Conservation (phyloP, 208 protist genomes). For the Leishmania tropica region DNA sequence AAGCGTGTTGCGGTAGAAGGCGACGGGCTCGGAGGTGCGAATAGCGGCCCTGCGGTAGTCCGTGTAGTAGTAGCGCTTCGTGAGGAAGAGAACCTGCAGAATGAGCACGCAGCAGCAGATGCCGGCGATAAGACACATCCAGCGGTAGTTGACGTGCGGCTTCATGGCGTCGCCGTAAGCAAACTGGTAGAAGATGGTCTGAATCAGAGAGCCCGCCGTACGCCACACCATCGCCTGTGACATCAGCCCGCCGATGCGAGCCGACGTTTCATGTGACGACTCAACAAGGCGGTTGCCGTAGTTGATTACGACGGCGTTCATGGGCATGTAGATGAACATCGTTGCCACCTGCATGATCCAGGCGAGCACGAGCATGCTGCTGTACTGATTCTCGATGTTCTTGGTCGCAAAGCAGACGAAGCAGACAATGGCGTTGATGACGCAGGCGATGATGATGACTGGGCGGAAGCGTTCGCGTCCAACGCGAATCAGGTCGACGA, state of each 20-base stretch:
- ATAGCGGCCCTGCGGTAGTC: slow-evolving; percentile 14
- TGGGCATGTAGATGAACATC: slow-evolving; percentile 51
- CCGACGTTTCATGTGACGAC: slow-evolving; percentile 25
- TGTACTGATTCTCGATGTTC: slow-evolving; percentile 3
- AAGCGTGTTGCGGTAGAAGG: slow-evolving; percentile 12
- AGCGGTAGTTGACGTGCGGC: slow-evolving; percentile 23
- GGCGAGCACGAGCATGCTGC: slow-evolving; percentile 16
- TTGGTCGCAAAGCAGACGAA: slow-evolving; percentile 26
- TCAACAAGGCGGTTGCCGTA: slow-evolving; percentile 31
- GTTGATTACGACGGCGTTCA: slow-evolving; percentile 34
- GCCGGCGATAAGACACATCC: slow-evolving; percentile 27
- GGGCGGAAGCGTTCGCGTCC: slow-evolving; percentile 34
- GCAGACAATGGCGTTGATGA: slow-evolving; percentile 28
- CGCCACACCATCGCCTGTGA: slow-evolving; percentile 49
- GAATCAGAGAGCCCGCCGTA: slow-evolving; percentile 25
- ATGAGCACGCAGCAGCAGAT: slow-evolving; percentile 32
- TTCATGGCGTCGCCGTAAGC: not conserved
- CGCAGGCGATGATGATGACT: slow-evolving; percentile 31
- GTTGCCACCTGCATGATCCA: slow-evolving; percentile 31
- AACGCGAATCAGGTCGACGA: slow-evolving; percentile 31
- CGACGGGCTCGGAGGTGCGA: slow-evolving; percentile 11
- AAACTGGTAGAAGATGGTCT: slow-evolving; percentile 21
- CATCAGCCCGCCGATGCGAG: slow-evolving; percentile 40
- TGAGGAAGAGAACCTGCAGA: slow-evolving; percentile 30
- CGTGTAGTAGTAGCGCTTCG: slow-evolving; percentile 30